Evolutionary conservation across 1,284 basidiomycete species (phyloP).

Genomic region (Sporisorium sorghi): DNA sequence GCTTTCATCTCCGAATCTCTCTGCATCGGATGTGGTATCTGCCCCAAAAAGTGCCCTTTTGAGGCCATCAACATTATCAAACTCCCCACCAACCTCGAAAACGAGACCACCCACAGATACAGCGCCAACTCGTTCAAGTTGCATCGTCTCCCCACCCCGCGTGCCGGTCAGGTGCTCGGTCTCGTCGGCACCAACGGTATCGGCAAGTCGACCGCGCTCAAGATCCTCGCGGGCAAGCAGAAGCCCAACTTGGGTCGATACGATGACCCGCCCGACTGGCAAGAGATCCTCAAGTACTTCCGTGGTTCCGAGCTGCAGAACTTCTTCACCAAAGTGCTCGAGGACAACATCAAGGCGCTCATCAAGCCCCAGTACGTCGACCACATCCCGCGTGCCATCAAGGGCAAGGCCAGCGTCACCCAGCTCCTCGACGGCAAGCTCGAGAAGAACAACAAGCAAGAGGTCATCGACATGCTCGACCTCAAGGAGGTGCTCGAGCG

Average conservation of each 20-base stretch:
- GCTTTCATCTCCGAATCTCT: conserved; percentile 68
- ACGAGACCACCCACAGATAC: conserved; percentile 69
- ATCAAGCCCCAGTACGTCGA: conserved; percentile 70
- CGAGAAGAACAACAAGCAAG: conserved; percentile 65
- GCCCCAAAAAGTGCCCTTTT: conserved; percentile 69
- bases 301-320: conserved; percentile 69
- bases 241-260: conserved; percentile 69
- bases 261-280: conserved; percentile 69
- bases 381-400: conserved; percentile 68
- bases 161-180: conserved; percentile 68
- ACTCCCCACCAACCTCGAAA: conserved; percentile 68
- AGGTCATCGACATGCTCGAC: conserved; percentile 63
- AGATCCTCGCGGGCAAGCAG: conserved; percentile 69
- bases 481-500: conserved; percentile 65
- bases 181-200: conserved; percentile 69
- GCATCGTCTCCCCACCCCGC: conserved; percentile 66
- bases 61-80: conserved; percentile 70
- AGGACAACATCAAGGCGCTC: conserved; percentile 69
- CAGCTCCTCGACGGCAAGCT: conserved; percentile 66
- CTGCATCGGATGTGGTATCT: conserved; percentile 70
- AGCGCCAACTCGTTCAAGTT: conserved; percentile 69
- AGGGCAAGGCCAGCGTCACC: conserved; percentile 62
- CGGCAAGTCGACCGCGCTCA: conserved; percentile 68
- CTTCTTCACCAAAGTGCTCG: conserved; percentile 69
- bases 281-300: conserved; percentile 69